Conservation (phyloP, 306 rosid species). For the Biancaea sappan region DNA sequence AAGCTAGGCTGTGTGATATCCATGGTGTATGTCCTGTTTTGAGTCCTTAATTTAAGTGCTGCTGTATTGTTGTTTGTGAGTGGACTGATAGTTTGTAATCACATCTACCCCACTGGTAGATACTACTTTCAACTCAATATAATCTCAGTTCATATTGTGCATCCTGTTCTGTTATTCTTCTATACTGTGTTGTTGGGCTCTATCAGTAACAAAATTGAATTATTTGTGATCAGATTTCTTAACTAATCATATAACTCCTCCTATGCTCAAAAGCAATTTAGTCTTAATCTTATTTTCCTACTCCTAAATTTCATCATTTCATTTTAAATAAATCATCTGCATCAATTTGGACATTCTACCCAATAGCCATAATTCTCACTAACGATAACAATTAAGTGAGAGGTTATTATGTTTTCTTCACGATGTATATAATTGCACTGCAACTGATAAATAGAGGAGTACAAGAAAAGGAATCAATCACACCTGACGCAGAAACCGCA, state of each 20-base stretch:
- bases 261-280: slow-evolving; percentile 17
- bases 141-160: too few relatives aligned
- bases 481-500: slow-evolving; percentile 89
- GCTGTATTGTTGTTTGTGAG: too few relatives aligned
- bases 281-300: slow-evolving; percentile 12
- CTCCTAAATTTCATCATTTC: slow-evolving; percentile 11
- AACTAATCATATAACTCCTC: slow-evolving; percentile 10
- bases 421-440: slow-evolving; percentile 24
- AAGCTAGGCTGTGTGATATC: too few relatives aligned
- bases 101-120: too few relatives aligned
- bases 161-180: too few relatives aligned
- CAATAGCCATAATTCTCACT: slow-evolving; percentile 19
- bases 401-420: slow-evolving; percentile 22
- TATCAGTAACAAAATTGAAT: slow-evolving; percentile 18
- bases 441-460: slow-evolving; percentile 27
- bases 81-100: too few relatives aligned
- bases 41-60: too few relatives aligned
- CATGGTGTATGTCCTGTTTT: too few relatives aligned
- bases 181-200: too few relatives aligned
- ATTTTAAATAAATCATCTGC: neutral
- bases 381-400: slow-evolving; percentile 1
- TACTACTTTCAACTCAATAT: too few relatives aligned
- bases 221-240: slow-evolving; percentile 4
- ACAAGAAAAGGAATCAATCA: slow-evolving; percentile 25
- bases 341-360: slow-evolving; percentile 23